Conservation (phyloP, 2,329 filamentous ascomycete species). For the Fusarium oligoseptatum region DNA sequence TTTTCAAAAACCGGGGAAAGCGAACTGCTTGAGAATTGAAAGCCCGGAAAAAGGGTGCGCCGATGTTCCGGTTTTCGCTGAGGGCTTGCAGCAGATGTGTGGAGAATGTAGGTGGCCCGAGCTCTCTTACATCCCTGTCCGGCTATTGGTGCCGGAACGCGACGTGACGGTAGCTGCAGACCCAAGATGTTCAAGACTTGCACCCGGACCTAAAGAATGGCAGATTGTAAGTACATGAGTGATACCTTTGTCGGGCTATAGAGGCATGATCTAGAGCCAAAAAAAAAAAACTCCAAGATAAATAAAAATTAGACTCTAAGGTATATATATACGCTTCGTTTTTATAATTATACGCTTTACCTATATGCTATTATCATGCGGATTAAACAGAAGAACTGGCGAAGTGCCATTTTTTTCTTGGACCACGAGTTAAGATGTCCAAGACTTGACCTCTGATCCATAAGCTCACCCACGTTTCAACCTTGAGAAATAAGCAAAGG, state of each 20-base stretch:
- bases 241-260: too few relatives aligned
- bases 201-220: too few relatives aligned
- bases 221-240: too few relatives aligned
- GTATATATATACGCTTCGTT: too few relatives aligned
- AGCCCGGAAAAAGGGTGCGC: not conserved
- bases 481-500: not conserved
- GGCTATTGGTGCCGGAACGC: not conserved
- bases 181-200: not conserved
- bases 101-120: not conserved
- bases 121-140: not conserved
- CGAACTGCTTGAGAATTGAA: not conserved
- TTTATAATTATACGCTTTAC: too few relatives aligned
- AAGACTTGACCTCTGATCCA: not conserved
- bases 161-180: not conserved
- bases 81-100: not conserved
- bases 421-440: too few relatives aligned
- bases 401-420: too few relatives aligned
- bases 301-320: too few relatives aligned
- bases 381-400: too few relatives aligned
- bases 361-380: too few relatives aligned
- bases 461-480: not conserved
- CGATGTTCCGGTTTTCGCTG: conserved; percentile 15
- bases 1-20: conserved; percentile 6
- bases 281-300: too few relatives aligned
- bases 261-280: too few relatives aligned